A percentile compares a stretch with the other conserved stretches of the same genome.
Evolutionary conservation across 495 filamentous ascomycete species (phyloP).

Genomic region (Aspergillus bertholletiae): DNA sequence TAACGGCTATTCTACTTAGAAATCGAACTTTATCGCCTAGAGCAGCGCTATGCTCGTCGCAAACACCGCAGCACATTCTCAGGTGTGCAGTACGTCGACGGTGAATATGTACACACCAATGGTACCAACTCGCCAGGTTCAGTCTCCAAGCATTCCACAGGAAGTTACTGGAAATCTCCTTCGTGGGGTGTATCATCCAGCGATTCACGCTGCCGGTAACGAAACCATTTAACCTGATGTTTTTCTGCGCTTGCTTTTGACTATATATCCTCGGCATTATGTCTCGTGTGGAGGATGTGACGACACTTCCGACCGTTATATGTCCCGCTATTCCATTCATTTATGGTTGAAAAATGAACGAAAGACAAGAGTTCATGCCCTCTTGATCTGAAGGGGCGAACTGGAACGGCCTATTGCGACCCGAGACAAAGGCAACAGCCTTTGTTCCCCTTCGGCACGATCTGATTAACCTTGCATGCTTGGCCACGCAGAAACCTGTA

Average conservation of each 20-base stretch:
- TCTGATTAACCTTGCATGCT: background rate
- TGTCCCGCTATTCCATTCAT: background rate
- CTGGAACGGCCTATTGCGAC: background rate
- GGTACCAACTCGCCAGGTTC: slow-evolving; percentile 36
- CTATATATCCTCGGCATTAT: slow-evolving; percentile 21
- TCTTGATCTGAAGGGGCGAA: slow-evolving; percentile 3
- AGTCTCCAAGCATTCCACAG: slow-evolving; percentile 42
- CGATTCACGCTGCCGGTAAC: slow-evolving; percentile 30
- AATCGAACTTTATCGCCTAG: slow-evolving; percentile 86
- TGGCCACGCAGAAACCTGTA: background rate
- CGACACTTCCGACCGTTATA: slow-evolving; percentile 9
- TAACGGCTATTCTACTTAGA: slow-evolving; percentile 37
- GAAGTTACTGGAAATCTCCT: slow-evolving; percentile 35
- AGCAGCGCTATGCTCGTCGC: slow-evolving; percentile 86
- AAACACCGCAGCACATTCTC: slow-evolving; percentile 83
- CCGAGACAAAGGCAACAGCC: background rate
- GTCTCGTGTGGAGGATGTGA: slow-evolving; percentile 19
- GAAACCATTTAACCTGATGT: background rate
- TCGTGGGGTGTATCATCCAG: slow-evolving; percentile 25
- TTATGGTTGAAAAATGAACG: slow-evolving; percentile 8
- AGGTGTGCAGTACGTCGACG: slow-evolving; percentile 85
- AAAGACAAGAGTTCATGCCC: slow-evolving; percentile 10
- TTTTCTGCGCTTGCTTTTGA: slow-evolving; percentile 4
- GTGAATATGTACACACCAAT: slow-evolving; percentile 75
- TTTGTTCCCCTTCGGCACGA: background rate